Percentiles rank a stretch among this genome's conserved stretches.
phyloP scores from a whole-genome alignment of 495 filamentous ascomycete species.

The Xylaria longipes region DNA sequence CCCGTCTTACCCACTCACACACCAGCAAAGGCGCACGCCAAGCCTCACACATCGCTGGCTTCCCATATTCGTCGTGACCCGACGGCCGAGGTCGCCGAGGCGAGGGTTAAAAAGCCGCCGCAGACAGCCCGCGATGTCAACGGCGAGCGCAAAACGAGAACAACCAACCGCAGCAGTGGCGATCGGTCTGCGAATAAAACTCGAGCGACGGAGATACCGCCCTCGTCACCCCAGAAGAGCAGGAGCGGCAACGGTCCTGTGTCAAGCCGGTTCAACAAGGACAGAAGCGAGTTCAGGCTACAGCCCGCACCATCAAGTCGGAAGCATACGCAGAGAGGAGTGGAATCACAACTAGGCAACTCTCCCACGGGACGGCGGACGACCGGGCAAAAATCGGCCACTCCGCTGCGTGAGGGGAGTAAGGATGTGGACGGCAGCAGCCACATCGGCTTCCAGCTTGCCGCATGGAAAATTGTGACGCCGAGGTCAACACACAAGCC shows the following conservation, averaged over 20 bases:
- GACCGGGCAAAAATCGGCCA: neutral
- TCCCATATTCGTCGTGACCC: neutral
- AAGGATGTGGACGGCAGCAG: neutral
- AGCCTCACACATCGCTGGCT: neutral
- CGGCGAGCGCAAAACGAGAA: conserved; percentile 4
- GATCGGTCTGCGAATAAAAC: neutral
- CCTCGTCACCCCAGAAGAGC: neutral
- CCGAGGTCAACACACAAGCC: neutral
- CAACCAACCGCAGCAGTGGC: neutral
- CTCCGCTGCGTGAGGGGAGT: neutral
- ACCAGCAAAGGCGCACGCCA: neutral
- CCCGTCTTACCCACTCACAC: neutral
- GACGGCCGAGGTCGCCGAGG: neutral
- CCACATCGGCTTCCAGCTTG: conserved; percentile 16
- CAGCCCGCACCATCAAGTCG: conserved; percentile 29
- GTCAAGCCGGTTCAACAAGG: neutral
- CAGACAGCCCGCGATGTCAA: neutral
- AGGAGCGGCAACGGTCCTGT: neutral
- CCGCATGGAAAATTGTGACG: neutral
- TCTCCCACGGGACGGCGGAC: neutral
- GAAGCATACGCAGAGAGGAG: neutral
- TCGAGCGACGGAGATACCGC: neutral
- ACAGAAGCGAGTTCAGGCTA: conserved; percentile 26
- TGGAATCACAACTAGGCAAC: too few species aligned
- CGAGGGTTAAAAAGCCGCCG: neutral